Base-by-base conservation (phyloP, 2,329 filamentous ascomycete species). In the Pyrenophora tritici-repentis region DNA sequence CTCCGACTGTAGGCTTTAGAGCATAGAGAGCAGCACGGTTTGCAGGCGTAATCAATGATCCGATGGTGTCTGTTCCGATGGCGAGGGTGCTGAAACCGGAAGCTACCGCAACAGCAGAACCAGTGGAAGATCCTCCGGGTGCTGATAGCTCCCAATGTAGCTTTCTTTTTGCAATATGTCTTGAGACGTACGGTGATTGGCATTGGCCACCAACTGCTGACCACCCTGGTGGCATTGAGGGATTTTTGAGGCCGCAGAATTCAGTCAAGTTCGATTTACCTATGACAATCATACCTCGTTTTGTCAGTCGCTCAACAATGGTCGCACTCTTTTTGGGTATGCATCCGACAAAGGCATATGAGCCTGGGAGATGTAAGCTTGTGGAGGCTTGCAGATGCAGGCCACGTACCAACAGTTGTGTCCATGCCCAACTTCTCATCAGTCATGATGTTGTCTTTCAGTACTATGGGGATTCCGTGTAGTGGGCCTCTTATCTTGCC, bases 391-490 rank as follows among this genome's bases (percentile, higher is more conserved):
- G 12, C 18, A 22, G 3, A 13, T 3, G 13, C 32, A 31, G 16
- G 14, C 9, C 36, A 63, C 49, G 49, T 65, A 61, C 76, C 76
- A 16, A 71, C 74, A 17, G 74, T 76, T 3, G 75, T 76, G 29
- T 72, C 68, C 72, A 78, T 72, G 1, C 73, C 74, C 29, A 75
- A 50, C 16, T 62, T 66, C 6, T 59, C 58, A 41, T 72, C 65
- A 4, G 75, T 75, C 59, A 74, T 70, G 32, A 76, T 73, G 39
- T 74, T 72, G 46, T 77, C 76, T 55, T 78, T 77, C 10, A 76
- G 34, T 1, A 77, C 66, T 38, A 77, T 70, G 0, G 76, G 75
- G 41, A 76, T 75, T 5, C 75, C 75, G 58, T 78, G 75, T n/a
- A 77, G 47, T 4, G 69, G 68, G 2, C 74, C 69, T 36, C 74